A percentile compares a stretch with the other conserved stretches of the same genome.
phyloP scores from a whole-genome alignment of 495 filamentous ascomycete species.

The Xylaria nigripes region DNA sequence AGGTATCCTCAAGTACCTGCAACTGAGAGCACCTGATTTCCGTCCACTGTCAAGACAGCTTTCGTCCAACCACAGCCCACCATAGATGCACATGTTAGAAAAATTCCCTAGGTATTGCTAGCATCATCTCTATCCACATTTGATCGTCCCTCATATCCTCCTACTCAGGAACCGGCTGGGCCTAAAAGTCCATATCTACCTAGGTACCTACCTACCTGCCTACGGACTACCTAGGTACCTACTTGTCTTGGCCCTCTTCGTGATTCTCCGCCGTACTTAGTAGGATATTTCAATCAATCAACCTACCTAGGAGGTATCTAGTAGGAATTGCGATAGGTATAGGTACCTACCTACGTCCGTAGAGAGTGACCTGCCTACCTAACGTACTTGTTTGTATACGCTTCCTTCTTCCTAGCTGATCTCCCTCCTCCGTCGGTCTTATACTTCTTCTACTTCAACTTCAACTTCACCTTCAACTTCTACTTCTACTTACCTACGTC shows the following conservation, averaged over 20 bases:
- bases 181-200: too few relatives aligned
- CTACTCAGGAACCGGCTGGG: background rate
- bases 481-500: background rate
- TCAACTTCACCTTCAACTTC: too few relatives aligned
- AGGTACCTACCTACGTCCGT: too few relatives aligned
- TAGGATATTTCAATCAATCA: too few relatives aligned
- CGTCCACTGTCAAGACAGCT: slow-evolving; percentile 11
- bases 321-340: too few relatives aligned
- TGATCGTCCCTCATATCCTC: background rate
- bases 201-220: too few relatives aligned
- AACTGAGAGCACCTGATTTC: background rate
- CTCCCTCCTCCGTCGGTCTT: too few relatives aligned
- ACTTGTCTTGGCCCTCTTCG: background rate
- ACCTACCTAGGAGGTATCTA: background rate
- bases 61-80: slow-evolving; percentile 23
- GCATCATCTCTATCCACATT: background rate
- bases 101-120: background rate
- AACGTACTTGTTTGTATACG: background rate
- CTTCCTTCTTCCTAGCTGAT: background rate
- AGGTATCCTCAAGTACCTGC: background rate
- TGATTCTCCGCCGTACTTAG: background rate
- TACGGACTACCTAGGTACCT: too few relatives aligned
- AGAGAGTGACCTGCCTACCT: too few relatives aligned
- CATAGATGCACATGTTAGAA: slow-evolving; percentile 18
- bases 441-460: too few relatives aligned